Evolutionary conservation across 495 filamentous ascomycete species (phyloP).

Genomic region (Trichoderma erinaceum): DNA sequence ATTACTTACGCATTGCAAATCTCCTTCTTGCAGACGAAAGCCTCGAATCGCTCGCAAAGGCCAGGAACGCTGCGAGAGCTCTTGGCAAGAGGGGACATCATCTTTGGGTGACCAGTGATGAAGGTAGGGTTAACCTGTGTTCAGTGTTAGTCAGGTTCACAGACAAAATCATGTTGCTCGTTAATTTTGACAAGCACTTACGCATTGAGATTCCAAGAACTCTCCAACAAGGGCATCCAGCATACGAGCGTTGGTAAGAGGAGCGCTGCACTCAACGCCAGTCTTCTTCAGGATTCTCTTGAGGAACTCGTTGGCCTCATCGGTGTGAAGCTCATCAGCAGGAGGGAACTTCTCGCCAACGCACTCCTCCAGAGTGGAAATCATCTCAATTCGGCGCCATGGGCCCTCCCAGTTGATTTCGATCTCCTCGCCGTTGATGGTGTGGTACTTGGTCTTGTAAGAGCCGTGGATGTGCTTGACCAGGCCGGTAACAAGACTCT

Average conservation of each 20-base stretch:
- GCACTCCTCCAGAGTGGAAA: conserved; percentile 82
- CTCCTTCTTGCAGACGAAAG: conserved; percentile 96
- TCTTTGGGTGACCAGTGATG: conserved; percentile 78
- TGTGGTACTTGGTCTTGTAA: conserved; percentile 75
- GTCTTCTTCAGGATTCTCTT: conserved; percentile 78
- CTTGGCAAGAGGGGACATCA: conserved; percentile 98
- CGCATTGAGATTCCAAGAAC: conserved; percentile 87
- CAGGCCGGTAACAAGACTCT: conserved; percentile 87
- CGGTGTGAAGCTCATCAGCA: conserved; percentile 79
- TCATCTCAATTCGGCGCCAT: conserved; percentile 95
- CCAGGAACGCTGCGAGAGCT: conserved; percentile 76
- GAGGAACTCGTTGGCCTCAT: conserved; percentile 82
- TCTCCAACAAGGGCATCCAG: conserved; percentile 68
- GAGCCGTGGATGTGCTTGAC: conserved; percentile 85
- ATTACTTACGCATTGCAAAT: conserved; percentile 65
- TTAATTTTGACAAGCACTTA: conserved; percentile 26
- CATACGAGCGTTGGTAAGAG: conserved; percentile 93
- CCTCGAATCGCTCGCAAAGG: conserved; percentile 94
- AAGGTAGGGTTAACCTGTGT: conserved; percentile 71
- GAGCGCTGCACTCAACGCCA: conserved; percentile 81
- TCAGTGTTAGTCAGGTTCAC: not conserved
- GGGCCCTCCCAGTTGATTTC: conserved; percentile 93
- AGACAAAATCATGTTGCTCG: not conserved
- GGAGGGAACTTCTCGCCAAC: conserved; percentile 92
- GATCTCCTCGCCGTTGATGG: conserved; percentile 74